Conservation (phyloP, 2,329 filamentous ascomycete species). For the Ceratocystiopsis minuta region DNA sequence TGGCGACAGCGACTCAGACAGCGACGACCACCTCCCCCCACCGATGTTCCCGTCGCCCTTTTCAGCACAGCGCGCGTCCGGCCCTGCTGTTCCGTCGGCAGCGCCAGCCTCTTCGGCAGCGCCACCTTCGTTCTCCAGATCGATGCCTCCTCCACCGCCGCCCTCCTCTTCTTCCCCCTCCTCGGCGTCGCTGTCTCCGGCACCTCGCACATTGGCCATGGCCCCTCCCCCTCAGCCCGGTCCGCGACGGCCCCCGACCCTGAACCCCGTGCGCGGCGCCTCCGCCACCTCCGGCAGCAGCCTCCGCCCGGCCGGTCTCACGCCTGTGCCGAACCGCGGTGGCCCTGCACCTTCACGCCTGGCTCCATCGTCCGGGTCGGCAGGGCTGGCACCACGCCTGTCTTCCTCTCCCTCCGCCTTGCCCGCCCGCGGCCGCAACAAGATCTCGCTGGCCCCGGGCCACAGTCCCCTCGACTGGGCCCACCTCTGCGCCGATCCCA, state of each 20-base stretch:
- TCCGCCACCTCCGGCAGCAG: no score
- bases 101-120: conserved; percentile 2
- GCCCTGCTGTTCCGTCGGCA: conserved; percentile 5
- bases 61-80: conserved; percentile 30
- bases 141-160: conserved; percentile 11
- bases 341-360: not conserved
- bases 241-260: no score
- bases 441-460: conserved; percentile 71
- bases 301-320: no score
- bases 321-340: no score
- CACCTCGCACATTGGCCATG: not conserved
- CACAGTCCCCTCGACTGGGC: conserved; percentile 97
- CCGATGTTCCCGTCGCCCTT: conserved; percentile 31
- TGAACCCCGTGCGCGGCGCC: no score
- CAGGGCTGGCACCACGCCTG: conserved; percentile 14
- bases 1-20: conserved; percentile 10
- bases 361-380: conserved; percentile 23
- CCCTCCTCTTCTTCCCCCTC: conserved; percentile 5
- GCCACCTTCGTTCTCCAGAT: conserved; percentile 7
- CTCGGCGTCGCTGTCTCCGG: not conserved
- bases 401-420: conserved; percentile 28
- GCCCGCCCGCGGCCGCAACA: conserved; percentile 30
- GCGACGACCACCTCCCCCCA: conserved; percentile 15
- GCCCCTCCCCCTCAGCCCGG: not conserved
- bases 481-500: conserved; percentile 44